Percentiles rank a stretch among this genome's conserved stretches.
phyloP scores from a whole-genome alignment of 2,329 filamentous ascomycete species.

The Aspergillus fumigatus region DNA sequence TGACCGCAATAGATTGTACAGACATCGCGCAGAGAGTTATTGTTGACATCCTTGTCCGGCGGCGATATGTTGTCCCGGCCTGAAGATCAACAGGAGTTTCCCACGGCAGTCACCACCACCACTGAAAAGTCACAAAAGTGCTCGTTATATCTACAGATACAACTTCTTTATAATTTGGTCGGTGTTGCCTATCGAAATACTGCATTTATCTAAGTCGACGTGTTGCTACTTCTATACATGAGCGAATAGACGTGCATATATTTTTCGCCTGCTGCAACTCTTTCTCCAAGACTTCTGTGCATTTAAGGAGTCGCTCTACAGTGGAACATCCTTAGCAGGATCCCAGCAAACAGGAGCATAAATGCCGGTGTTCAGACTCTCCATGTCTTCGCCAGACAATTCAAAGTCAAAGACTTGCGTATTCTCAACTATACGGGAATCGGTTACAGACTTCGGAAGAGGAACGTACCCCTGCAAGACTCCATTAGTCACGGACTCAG shows the following conservation, averaged over 20 bases:
- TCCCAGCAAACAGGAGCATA: slow-evolving; percentile 59
- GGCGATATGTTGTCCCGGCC: slow-evolving; percentile 31
- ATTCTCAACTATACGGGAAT: slow-evolving; percentile 58
- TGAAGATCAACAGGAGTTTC: not conserved
- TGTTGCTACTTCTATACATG: not conserved
- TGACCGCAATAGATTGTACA: not conserved
- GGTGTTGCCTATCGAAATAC: not conserved
- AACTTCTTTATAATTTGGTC: not conserved
- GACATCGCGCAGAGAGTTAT: slow-evolving; percentile 1
- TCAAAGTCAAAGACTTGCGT: slow-evolving; percentile 57
- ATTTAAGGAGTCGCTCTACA: slow-evolving; percentile 7
- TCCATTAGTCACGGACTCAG: no score
- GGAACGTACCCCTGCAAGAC: slow-evolving; percentile 53
- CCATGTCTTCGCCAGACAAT: slow-evolving; percentile 56
- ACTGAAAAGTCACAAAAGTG: no score
- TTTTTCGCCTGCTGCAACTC: not conserved
- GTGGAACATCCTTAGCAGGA: slow-evolving; percentile 36
- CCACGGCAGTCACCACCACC: no score
- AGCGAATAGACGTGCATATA: not conserved
- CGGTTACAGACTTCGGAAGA: slow-evolving; percentile 59
- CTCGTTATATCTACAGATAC: not conserved
- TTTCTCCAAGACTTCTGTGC: not conserved
- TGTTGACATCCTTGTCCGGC: slow-evolving; percentile 6
- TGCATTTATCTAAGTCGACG: not conserved
- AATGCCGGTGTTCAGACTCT: slow-evolving; percentile 48